These are phyloP conservation scores for Lithohypha guttulata DNA, from an alignment of 2,329 filamentous ascomycete genomes.

Conservation along the genomic window DNA sequence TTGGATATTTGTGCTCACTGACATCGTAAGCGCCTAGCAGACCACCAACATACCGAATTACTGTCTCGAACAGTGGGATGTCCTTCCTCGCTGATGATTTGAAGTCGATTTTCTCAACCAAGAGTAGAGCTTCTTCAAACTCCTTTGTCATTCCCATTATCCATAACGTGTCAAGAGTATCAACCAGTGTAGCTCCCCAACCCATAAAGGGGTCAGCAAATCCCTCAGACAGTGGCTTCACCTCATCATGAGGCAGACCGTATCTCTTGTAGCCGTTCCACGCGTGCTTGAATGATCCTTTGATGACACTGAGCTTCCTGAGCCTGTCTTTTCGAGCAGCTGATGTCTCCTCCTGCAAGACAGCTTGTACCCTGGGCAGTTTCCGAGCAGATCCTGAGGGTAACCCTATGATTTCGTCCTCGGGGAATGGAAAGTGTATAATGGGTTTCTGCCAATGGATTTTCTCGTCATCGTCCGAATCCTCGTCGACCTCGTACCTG, in stretches of 20 bases:
- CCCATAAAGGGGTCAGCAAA: conserved; percentile 76
- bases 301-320: conserved; percentile 55
- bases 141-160: conserved; percentile 71
- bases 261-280: conserved; percentile 73
- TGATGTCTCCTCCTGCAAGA: conserved; percentile 56
- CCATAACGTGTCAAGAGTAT: conserved; percentile 73
- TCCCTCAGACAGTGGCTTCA: conserved; percentile 58
- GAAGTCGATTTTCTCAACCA: conserved; percentile 68
- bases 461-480: conserved; percentile 10
- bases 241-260: conserved; percentile 80
- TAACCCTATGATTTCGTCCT: conserved; percentile 60
- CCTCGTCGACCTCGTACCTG: conserved; percentile 24
- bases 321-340: conserved; percentile 51
- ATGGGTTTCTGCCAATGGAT: conserved; percentile 58
- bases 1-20: conserved; percentile 56
- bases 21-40: conserved; percentile 79
- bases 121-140: conserved; percentile 65
- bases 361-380: conserved; percentile 67
- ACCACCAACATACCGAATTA: conserved; percentile 82
- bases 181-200: conserved; percentile 81
- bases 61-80: conserved; percentile 88
- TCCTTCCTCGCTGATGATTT: conserved; percentile 55
- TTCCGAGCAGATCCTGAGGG: conserved; percentile 59
- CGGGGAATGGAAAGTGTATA: conserved; percentile 67
- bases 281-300: conserved; percentile 61